Conservation (phyloP, 2,329 filamentous ascomycete species). For the Daldinia eschscholtzii region DNA sequence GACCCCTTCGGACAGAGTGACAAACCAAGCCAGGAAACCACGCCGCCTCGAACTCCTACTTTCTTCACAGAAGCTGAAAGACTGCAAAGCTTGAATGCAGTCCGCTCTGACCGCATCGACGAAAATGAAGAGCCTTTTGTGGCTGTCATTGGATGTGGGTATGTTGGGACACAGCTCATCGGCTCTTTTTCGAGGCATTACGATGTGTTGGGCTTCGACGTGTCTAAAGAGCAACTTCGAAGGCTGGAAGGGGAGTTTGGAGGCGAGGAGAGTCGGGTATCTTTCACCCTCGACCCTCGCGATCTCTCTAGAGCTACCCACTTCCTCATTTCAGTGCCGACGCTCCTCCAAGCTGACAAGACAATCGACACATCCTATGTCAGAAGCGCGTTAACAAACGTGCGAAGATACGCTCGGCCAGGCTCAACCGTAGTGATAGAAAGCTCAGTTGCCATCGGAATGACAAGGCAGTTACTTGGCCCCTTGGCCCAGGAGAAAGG, state of each 20-base stretch:
- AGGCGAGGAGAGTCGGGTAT: conserved; percentile 48
- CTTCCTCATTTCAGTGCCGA: conserved; percentile 67
- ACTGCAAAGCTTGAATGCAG: conserved; percentile 10
- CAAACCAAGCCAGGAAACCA: conserved; percentile 33
- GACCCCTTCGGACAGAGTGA: conserved; percentile 1
- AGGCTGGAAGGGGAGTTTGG: conserved; percentile 52
- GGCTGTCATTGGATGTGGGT: conserved; percentile 66
- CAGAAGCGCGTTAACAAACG: conserved; percentile 56
- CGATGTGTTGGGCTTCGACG: conserved; percentile 62
- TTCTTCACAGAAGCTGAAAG: conserved; percentile 25
- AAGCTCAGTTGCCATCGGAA: conserved; percentile 67
- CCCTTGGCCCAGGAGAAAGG: conserved; percentile 58
- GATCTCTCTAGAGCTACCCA: conserved; percentile 61
- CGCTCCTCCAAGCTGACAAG: conserved; percentile 61
- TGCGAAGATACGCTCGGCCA: conserved; percentile 54
- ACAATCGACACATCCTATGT: conserved; percentile 63
- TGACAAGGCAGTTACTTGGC: conserved; percentile 64
- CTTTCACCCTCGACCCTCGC: conserved; percentile 56
- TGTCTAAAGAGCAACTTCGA: conserved; percentile 57
- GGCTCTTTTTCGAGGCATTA: conserved; percentile 58
- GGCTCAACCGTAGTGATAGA: conserved; percentile 66
- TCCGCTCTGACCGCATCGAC: conserved; percentile 23
- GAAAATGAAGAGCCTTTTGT: conserved; percentile 54
- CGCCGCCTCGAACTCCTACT: conserved; percentile 34
- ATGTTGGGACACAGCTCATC: conserved; percentile 65